Evolutionary conservation across 768 basidiomycete species (phyloP).

Genomic region (Rhodotorula kratochvilovae): DNA sequence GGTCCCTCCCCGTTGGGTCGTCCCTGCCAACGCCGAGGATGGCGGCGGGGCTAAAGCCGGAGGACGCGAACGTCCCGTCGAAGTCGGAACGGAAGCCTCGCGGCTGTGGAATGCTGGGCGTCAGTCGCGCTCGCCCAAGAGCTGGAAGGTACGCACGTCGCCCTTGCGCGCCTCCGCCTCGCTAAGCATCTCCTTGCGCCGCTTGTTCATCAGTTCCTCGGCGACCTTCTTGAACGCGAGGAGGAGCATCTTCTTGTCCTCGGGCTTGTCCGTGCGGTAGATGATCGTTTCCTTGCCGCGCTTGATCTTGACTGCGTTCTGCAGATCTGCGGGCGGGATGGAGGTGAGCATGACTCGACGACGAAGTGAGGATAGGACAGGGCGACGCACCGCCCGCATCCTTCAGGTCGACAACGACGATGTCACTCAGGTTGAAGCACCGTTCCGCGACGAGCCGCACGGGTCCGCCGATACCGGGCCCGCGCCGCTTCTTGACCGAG

Average conservation of each 20-base stretch:
- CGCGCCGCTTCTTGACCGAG: constrained; percentile 63
- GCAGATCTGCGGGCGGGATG: constrained; percentile 55
- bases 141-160: constrained; percentile 21
- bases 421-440: constrained; percentile 89
- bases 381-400: constrained; percentile 72
- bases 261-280: constrained; percentile 72
- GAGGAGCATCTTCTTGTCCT: constrained; percentile 82
- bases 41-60: constrained; percentile 27
- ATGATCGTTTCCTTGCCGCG: constrained; percentile 92
- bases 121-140: neutral
- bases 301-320: constrained; percentile 94
- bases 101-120: constrained; percentile 4
- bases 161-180: constrained; percentile 68
- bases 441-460: constrained; percentile 82
- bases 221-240: constrained; percentile 84
- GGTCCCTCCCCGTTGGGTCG: constrained; percentile 72
- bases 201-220: constrained; percentile 81
- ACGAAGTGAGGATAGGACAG: neutral
- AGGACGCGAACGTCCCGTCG: constrained; percentile 27
- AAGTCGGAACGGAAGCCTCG: constrained; percentile 26
- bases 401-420: constrained; percentile 92
- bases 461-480: constrained; percentile 57
- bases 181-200: constrained; percentile 66
- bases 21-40: constrained; percentile 52
- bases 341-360: constrained; percentile 10